A percentile compares a stretch with the other conserved stretches of the same genome.
phyloP scores from a whole-genome alignment of 805 yeast species.

The Zygosaccharomyces kombuchaensis region DNA sequence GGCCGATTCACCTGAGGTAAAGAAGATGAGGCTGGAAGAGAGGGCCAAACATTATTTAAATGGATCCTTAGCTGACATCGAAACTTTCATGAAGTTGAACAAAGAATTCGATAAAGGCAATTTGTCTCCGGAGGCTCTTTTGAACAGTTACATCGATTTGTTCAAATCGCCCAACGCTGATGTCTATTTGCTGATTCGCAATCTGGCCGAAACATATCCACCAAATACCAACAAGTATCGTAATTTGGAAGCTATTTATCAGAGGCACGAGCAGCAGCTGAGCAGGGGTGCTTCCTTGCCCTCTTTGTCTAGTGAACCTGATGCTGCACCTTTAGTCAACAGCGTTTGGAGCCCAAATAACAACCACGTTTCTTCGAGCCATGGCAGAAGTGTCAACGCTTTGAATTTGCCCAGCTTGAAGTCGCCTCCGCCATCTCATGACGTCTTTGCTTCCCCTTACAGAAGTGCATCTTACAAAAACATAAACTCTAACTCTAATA shows the following conservation, averaged over 20 bases:
- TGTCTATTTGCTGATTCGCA: constrained; percentile 52
- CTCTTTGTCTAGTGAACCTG: constrained; percentile 22
- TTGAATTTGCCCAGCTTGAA: constrained; percentile 35
- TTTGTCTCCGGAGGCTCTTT: constrained; percentile 46
- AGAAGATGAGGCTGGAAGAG: constrained; percentile 66
- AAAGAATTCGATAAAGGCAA: constrained; percentile 43
- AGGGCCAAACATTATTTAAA: constrained; percentile 77
- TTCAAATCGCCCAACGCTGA: constrained; percentile 48
- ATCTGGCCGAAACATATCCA: constrained; percentile 55
- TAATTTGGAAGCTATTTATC: constrained; percentile 35
- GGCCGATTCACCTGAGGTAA: constrained; percentile 41
- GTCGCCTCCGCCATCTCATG: constrained; percentile 18
- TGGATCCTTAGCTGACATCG: constrained; percentile 45
- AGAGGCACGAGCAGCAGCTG: constrained; percentile 25
- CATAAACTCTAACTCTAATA: constrained; percentile 6
- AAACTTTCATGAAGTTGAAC: constrained; percentile 48
- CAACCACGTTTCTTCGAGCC: constrained; percentile 11
- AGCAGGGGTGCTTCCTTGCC: constrained; percentile 26
- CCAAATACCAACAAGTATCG: constrained; percentile 42
- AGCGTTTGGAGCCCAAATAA: constrained; percentile 33
- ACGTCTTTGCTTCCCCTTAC: constrained; percentile 19
- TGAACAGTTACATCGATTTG: constrained; percentile 43
- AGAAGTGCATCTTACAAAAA: constrained; percentile 9
- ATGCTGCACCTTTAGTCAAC: constrained; percentile 18
- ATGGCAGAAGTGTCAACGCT: constrained; percentile 15